Evolutionary conservation across 495 filamentous ascomycete genomes (phyloP).

Genomic region (Aspergillus diversus): DNA sequence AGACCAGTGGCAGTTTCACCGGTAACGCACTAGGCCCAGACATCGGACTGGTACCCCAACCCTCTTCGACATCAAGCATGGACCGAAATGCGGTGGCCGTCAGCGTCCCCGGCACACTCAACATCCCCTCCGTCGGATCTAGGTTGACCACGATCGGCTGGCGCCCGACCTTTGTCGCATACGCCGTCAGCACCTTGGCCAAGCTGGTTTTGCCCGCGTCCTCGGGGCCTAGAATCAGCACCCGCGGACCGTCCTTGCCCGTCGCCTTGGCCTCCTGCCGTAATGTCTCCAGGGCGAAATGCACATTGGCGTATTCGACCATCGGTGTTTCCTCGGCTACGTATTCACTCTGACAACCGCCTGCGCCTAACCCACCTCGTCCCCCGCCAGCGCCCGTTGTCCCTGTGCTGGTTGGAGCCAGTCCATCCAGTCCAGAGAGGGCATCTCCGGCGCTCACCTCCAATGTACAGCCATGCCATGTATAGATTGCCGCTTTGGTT

Average conservation of each 20-base stretch:
- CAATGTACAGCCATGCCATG: constrained; percentile 85
- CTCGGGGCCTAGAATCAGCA: constrained; percentile 81
- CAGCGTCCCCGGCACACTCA: constrained; percentile 82
- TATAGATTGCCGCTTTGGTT: constrained; percentile 84
- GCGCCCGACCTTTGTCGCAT: constrained; percentile 74
- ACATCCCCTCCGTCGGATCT: constrained; percentile 83
- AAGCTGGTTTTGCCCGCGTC: constrained; percentile 86
- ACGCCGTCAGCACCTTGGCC: constrained; percentile 77
- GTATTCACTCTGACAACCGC: constrained; percentile 70
- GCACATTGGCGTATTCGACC: constrained; percentile 80
- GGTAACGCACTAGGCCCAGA: constrained; percentile 85
- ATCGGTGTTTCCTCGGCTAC: constrained; percentile 84
- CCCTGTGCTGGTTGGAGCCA: constrained; percentile 19
- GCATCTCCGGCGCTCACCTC: constrained; percentile 66
- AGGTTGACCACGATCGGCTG: constrained; percentile 86
- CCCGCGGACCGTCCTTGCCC: constrained; percentile 70
- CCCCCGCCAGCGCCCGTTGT: constrained; percentile 10
- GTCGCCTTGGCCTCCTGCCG: constrained; percentile 55
- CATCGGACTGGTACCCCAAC: constrained; percentile 89
- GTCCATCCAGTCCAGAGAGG: constrained; percentile 46
- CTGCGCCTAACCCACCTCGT: constrained; percentile 41
- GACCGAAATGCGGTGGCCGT: constrained; percentile 81
- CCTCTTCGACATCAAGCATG: constrained; percentile 87
- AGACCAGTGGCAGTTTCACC: constrained; percentile 91
- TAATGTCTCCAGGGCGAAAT: constrained; percentile 77